A percentile compares a stretch with the other conserved stretches of the same genome.
Conservation (phyloP, 352 stramenopile genomes). For the Pythium utonaiense region DNA sequence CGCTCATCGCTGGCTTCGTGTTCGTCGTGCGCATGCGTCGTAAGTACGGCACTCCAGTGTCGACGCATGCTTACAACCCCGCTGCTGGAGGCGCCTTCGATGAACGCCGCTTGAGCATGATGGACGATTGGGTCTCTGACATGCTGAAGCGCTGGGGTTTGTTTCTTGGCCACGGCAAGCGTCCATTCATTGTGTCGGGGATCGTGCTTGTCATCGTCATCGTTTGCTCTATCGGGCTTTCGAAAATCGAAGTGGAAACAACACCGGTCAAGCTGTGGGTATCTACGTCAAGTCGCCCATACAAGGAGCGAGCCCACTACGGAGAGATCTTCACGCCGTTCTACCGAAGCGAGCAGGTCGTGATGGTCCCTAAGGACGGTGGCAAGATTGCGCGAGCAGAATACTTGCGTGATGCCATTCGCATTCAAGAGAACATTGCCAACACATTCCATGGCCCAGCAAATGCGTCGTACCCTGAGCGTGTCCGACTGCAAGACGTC, state of each 20-base stretch:
- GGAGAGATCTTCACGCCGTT: slow-evolving; percentile 53
- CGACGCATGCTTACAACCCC: slow-evolving; percentile 2
- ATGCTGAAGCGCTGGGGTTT: slow-evolving; percentile 39
- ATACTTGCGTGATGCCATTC: slow-evolving; percentile 47
- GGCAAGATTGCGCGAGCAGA: slow-evolving; percentile 32
- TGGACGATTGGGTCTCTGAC: slow-evolving; percentile 27
- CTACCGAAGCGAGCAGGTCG: slow-evolving; percentile 48
- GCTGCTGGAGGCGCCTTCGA: slow-evolving; percentile 1
- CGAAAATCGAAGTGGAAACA: slow-evolving; percentile 37
- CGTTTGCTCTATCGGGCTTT: slow-evolving; percentile 25
- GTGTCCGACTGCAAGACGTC: slow-evolving; percentile 37
- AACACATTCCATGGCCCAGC: slow-evolving; percentile 10
- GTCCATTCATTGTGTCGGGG: slow-evolving; percentile 25
- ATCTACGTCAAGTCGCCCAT: slow-evolving; percentile 35
- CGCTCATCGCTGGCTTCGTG: slow-evolving; percentile 42
- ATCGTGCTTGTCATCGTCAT: slow-evolving; percentile 22
- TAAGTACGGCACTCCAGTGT: slow-evolving; percentile 19
- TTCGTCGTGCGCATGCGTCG: slow-evolving; percentile 28
- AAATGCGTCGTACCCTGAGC: slow-evolving; percentile 18
- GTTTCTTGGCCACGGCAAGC: slow-evolving; percentile 28
- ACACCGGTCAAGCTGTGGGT: slow-evolving; percentile 60
- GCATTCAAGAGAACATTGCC: slow-evolving; percentile 35
- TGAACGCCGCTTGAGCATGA: slow-evolving; percentile 25
- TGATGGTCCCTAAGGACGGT: slow-evolving; percentile 53
- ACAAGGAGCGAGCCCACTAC: slow-evolving; percentile 40